Evolutionary conservation across 2,329 filamentous ascomycete species (phyloP), one percentile per base, ranked within the genome.

Genomic region (Alternaria novae-zelandiae): DNA sequence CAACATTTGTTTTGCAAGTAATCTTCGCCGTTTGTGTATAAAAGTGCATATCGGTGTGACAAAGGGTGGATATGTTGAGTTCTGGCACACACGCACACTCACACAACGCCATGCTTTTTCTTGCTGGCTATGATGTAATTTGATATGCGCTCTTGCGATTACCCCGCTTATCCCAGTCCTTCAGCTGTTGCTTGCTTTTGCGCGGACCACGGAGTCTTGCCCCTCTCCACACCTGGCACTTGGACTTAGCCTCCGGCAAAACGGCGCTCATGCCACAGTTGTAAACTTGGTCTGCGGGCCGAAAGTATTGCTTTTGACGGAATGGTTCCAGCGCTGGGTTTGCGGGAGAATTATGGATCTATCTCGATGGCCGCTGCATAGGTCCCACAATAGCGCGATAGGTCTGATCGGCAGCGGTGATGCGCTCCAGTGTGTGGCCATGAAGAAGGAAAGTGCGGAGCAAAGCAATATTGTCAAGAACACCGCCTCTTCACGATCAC

Each of bases 341-440:
- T 46, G 30, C 51, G 45, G 58, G 44, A 56, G 49, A 60, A 54
- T 12, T 32, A 60, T 60, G 44, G 58, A 44, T 56, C 58, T 60
- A 60, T 53, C 44, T 49, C 28, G 45, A 50, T 8, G 30, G 26
- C 44, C 28, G 44, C 58, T 60, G 58, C 58, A 50, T 47, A 32
- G 13, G 43, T 55, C 28, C 30, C 17, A 10, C 23, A 26, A 12
- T 60, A 60, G 53, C 44, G 58, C 23, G 49, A 30, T n/a, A 60
- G 28, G 50, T 32, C 32, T 25, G 58, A 57, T 57, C 58, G 58
- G 58, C 54, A 56, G 58, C 58, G 47, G 32, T 21, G 53, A 60
- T 50, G 58, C 53, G 57, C 45, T 59, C 23, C 32, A 21, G 58
- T 26, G 23, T 15, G 23, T 36, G 43, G 21, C 17, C 23, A 26